Evolutionary conservation across 805 yeast genomes (phyloP), one percentile per base, ranked within the genome.

Genomic region (Candida taoyuanica): DNA sequence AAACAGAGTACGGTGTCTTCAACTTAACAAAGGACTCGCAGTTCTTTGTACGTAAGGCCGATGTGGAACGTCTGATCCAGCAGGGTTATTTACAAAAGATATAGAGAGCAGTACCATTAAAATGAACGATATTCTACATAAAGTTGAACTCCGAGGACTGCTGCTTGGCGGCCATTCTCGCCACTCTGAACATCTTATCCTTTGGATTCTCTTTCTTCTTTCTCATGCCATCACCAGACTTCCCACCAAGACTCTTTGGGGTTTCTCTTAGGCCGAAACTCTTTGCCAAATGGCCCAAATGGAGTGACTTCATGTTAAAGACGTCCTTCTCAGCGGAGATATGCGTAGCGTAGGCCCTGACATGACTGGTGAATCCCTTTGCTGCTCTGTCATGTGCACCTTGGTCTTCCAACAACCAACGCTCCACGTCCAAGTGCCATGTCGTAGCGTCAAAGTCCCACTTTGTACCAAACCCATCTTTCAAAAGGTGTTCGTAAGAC

Each of bases 371-470:
- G 56, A 85, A 93, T 3, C 86, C 98, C 53, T 80, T 76, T 5
- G 76, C 74, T 1, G 98, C 97, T 28, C 71, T 56, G 13, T 74
- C 78, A 34, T 78, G 79, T 6, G 77, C 74, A 2, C 50, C 50
- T 1, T 71, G 59, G 51, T 85, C 85, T 47, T 77, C 93, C 34
- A 93, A 63, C 14, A 91, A 67, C 83, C 95, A 82, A 57, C 97
- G 70, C 65, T 93, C 99, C 11, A 88, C 74, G 39, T 83, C 78
- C 49, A 93, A 68, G 58, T 93, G 99, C 91, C 94, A 91, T 2
- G 96, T 86, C 0, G 99, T 94, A 5, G 97, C 98, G 52, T 84
- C 86, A 20, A 79, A 77, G 58, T 91, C 97, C 98, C 98, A 94
- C 49, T 74, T 70, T 12, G 64, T 55, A 50, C 73, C 64, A 37